Percentiles rank a stretch among this genome's conserved stretches.
These are phyloP conservation scores for Hyphopichia khmerensis DNA, from an alignment of 1,139 yeast genomes.

Conservation along the genomic window DNA sequence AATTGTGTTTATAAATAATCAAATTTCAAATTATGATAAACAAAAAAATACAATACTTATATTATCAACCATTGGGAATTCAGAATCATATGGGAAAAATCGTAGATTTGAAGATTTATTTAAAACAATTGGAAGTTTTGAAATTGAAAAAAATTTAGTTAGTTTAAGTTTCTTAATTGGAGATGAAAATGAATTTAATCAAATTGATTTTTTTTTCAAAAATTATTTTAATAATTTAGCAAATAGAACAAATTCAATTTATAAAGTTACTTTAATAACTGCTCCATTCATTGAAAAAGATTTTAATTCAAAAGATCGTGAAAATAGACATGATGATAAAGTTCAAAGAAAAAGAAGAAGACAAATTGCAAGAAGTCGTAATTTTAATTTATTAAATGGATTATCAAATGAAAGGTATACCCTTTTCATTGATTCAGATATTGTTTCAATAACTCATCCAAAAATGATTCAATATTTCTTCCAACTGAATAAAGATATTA, in stretches of 20 bases:
- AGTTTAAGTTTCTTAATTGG: constrained; percentile 33
- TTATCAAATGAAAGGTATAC: constrained; percentile 25
- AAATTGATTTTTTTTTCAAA: constrained; percentile 16
- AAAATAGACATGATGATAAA: constrained; percentile 27
- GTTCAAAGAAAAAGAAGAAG: constrained; percentile 33
- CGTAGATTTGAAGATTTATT: constrained; percentile 24
- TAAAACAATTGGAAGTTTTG: constrained; percentile 17
- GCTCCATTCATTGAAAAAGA: constrained; percentile 34
- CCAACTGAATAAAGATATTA: constrained; percentile 34
- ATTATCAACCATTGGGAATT: constrained; percentile 23
- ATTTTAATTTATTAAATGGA: constrained; percentile 30
- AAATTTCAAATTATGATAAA: neutral
- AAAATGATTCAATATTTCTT: constrained; percentile 32
- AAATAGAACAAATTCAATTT: neutral
- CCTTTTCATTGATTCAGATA: constrained; percentile 47
- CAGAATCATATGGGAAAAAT: constrained; percentile 27
- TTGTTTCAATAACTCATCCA: constrained; percentile 25
- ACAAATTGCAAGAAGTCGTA: constrained; percentile 34
- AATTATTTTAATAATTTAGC: constrained; percentile 8
- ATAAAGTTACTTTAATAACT: constrained; percentile 23
- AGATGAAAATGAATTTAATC: constrained; percentile 21
- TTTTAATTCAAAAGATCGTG: constrained; percentile 17
- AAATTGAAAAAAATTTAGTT: constrained; percentile 13
- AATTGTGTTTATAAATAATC: constrained; percentile 9
- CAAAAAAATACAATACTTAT: constrained; percentile 18